Evolutionary conservation across 2,329 filamentous ascomycete species (phyloP).

Genomic region (Conoideocrella luteorostrata): DNA sequence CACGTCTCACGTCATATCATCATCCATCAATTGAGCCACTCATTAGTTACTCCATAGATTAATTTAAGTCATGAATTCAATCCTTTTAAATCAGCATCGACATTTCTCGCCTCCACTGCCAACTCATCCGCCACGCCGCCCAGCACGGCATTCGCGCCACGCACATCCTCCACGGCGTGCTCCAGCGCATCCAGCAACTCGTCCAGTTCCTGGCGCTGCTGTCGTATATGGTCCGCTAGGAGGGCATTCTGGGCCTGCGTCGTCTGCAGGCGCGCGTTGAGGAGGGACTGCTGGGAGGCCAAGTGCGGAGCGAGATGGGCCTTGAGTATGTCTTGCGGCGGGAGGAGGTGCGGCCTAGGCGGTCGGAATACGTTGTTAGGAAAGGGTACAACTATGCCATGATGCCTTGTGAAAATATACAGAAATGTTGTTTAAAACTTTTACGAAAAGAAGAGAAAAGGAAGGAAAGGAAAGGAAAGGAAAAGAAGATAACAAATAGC

Average conservation of each 20-base stretch:
- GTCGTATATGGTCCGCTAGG: conserved; percentile 43
- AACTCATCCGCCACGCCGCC: conserved; percentile 41
- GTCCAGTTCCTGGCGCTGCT: conserved; percentile 50
- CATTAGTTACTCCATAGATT: too few relatives aligned
- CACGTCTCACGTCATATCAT: too few relatives aligned
- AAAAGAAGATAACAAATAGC: conserved; percentile 27
- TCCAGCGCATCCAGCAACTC: conserved; percentile 44
- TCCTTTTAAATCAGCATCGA: conserved; percentile 6
- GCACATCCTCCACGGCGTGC: conserved; percentile 46
- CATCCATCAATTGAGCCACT: too few relatives aligned
- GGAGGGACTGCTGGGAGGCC: conserved; percentile 44
- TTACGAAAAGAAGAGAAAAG: neutral
- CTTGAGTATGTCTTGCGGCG: conserved; percentile 43
- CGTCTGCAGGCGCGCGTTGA: conserved; percentile 52
- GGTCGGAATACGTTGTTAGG: neutral
- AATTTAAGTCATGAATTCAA: too few relatives aligned
- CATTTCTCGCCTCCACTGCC: conserved; percentile 40
- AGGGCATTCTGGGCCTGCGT: conserved; percentile 50
- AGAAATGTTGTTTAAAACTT: neutral
- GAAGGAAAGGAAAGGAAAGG: neutral
- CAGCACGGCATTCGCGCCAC: conserved; percentile 44
- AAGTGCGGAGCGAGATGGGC: conserved; percentile 51
- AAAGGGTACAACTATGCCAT: too few relatives aligned
- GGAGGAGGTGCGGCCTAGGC: conserved; percentile 49
- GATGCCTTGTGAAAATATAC: too few relatives aligned